Percentiles rank a stretch among this genome's conserved stretches.
Evolutionary conservation across 129 eudicot species (phyloP).

Genomic region (Smallanthus sonchifolius): DNA sequence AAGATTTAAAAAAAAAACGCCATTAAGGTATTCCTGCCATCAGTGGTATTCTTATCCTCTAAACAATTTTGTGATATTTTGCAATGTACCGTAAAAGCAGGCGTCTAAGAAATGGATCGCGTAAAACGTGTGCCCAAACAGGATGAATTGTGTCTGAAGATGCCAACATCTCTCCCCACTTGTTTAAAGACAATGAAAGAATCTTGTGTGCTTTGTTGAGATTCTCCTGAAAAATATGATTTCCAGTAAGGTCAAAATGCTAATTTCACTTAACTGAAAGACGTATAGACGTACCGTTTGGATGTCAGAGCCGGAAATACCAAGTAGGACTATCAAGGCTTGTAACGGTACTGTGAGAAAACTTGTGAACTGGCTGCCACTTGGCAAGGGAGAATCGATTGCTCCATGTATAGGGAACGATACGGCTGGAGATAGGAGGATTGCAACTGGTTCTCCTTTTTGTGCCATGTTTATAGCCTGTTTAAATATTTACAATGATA

Average conservation of each 20-base stretch:
- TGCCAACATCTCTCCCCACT: constrained; percentile 55
- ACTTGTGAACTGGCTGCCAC: constrained; percentile 72
- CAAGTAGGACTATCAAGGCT: constrained; percentile 55
- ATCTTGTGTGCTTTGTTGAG: constrained; percentile 45
- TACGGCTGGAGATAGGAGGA: constrained; percentile 59
- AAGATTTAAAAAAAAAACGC: background rate
- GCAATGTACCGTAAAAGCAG: constrained; percentile 56
- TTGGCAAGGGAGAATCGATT: constrained; percentile 45
- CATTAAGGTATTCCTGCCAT: background rate
- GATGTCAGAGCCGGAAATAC: constrained; percentile 56
- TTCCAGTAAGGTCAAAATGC: background rate
- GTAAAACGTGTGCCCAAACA: constrained; percentile 74
- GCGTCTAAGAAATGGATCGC: constrained; percentile 69
- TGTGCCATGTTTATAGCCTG: constrained; percentile 52
- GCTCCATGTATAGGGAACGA: constrained; percentile 38
- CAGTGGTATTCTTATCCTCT: background rate
- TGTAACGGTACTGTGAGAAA: constrained; percentile 76
- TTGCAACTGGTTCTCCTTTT: constrained; percentile 65
- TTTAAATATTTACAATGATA: background rate
- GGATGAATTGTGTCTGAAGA: constrained; percentile 49
- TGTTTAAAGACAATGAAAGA: constrained; percentile 50
- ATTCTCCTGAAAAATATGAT: constrained; percentile 46
- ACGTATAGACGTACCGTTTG: constrained; percentile 39
- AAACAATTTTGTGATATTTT: background rate
- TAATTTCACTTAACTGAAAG: background rate